These are phyloP conservation scores for Hydnomerulius pinastri DNA, from an alignment of 768 basidiomycete genomes.

Conservation along the genomic window DNA sequence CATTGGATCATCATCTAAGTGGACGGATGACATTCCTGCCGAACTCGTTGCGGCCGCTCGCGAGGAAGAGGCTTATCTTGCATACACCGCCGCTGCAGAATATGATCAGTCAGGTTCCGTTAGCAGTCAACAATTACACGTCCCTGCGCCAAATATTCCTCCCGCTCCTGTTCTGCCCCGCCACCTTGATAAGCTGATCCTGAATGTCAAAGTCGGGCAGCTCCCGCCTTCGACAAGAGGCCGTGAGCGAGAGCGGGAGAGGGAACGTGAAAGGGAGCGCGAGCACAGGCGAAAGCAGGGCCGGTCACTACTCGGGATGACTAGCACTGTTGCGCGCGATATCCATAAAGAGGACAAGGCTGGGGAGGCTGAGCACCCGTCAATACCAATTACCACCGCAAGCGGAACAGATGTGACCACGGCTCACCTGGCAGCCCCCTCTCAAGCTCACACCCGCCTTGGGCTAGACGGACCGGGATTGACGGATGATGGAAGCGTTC, in stretches of 20 bases:
- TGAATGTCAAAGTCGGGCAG: slow-evolving; percentile 55
- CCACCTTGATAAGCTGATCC: slow-evolving; percentile 90
- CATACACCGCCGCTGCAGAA: slow-evolving; percentile 31
- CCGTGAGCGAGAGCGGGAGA: slow-evolving; percentile 37
- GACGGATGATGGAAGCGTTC: slow-evolving; percentile 85
- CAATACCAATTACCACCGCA: slow-evolving; percentile 39
- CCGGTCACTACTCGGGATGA: slow-evolving; percentile 37
- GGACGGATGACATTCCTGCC: slow-evolving; percentile 80
- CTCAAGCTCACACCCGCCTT: slow-evolving; percentile 30
- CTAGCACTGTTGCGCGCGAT: slow-evolving; percentile 33
- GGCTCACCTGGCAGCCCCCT: slow-evolving; percentile 25
- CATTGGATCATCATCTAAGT: slow-evolving; percentile 41
- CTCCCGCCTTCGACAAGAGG: slow-evolving; percentile 35
- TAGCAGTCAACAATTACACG: slow-evolving; percentile 37
- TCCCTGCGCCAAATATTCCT: slow-evolving; percentile 78
- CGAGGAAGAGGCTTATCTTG: slow-evolving; percentile 80
- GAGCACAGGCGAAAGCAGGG: slow-evolving; percentile 33
- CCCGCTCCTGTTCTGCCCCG: slow-evolving; percentile 86
- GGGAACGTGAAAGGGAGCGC: slow-evolving; percentile 36
- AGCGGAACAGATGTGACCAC: slow-evolving; percentile 40
- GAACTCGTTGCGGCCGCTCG: slow-evolving; percentile 78
- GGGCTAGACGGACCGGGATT: slow-evolving; percentile 44
- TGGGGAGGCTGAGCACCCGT: slow-evolving; percentile 21
- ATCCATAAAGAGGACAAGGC: slow-evolving; percentile 23
- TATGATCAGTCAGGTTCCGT: slow-evolving; percentile 34